phyloP scores from a whole-genome alignment of 192 early-diverging fungal genomes.

The Backusella psychrophila region DNA sequence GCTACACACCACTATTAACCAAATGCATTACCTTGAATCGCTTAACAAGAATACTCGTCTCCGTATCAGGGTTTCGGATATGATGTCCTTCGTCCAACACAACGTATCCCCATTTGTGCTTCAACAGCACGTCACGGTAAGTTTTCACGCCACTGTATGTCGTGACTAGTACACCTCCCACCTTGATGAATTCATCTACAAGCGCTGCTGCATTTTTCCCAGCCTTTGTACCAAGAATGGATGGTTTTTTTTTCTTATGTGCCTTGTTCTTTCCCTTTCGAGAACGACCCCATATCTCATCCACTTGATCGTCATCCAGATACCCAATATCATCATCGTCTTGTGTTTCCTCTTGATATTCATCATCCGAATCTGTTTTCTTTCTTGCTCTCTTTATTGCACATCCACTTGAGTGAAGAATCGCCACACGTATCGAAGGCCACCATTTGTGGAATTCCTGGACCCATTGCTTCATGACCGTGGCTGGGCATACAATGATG shows the following conservation, averaged over 20 bases:
- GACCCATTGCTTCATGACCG: constrained; percentile 80
- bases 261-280: neutral
- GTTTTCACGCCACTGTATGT: constrained; percentile 83
- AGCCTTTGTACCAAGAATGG: constrained; percentile 20
- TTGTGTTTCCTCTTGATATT: neutral
- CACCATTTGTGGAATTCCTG: constrained; percentile 81
- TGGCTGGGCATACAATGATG: constrained; percentile 75
- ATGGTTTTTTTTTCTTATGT: constrained; percentile 2
- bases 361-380: constrained; percentile 24
- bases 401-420: constrained; percentile 85
- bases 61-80: constrained; percentile 93
- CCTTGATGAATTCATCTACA: constrained; percentile 40
- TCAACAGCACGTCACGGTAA: constrained; percentile 65
- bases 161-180: constrained; percentile 82
- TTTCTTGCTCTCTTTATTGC: constrained; percentile 55
- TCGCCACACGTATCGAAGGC: constrained; percentile 84
- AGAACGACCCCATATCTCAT: constrained; percentile 12
- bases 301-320: constrained; percentile 25
- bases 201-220: constrained; percentile 45
- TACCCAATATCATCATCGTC: neutral
- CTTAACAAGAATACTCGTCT: constrained; percentile 73
- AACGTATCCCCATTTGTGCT: constrained; percentile 79
- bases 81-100: constrained; percentile 97
- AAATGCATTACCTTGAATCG: constrained; percentile 45
- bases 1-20: neutral